phyloP scores from a whole-genome alignment of 1,139 yeast species.

The Fermentozyma sake region DNA sequence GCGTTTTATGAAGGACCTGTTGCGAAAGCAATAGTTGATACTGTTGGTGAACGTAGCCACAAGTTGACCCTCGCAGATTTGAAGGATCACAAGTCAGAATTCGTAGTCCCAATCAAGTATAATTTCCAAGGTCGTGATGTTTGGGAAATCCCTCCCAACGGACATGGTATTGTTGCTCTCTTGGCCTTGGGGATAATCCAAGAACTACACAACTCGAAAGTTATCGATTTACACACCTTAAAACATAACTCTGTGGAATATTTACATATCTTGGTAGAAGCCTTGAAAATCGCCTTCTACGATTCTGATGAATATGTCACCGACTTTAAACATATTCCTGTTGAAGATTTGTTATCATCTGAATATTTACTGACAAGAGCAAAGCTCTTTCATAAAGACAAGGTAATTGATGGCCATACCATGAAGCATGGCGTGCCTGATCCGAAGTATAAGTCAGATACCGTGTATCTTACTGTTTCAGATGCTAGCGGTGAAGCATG shows the following conservation, averaged over 20 bases:
- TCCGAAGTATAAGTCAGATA: conserved; percentile 63
- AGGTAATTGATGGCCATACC: conserved; percentile 38
- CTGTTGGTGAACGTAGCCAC: conserved; percentile 51
- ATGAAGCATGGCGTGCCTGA: conserved; percentile 57
- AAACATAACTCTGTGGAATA: conserved; percentile 71
- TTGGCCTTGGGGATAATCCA: conserved; percentile 64
- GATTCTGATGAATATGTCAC: conserved; percentile 75
- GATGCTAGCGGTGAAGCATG: conserved; percentile 78
- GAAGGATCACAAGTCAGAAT: conserved; percentile 49
- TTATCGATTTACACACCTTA: conserved; percentile 40
- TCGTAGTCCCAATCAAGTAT: conserved; percentile 57
- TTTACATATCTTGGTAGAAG: conserved; percentile 63
- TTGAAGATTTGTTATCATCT: conserved; percentile 31
- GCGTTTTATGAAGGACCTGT: conserved; percentile 68
- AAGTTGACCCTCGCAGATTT: conserved; percentile 55
- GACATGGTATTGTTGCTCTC: conserved; percentile 73
- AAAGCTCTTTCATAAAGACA: conserved; percentile 35
- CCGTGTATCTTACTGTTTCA: conserved; percentile 68
- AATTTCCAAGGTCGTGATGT: conserved; percentile 41
- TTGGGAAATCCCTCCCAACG: conserved; percentile 83
- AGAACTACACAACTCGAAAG: conserved; percentile 45
- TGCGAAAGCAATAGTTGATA: conserved; percentile 61
- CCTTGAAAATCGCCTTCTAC: conserved; percentile 67
- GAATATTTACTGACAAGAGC: conserved; percentile 51
- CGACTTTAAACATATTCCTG: conserved; percentile 46